These are phyloP conservation scores for Verticillium nonalfalfae DNA, from an alignment of 2,329 filamentous ascomycete genomes.

Conservation along the genomic window DNA sequence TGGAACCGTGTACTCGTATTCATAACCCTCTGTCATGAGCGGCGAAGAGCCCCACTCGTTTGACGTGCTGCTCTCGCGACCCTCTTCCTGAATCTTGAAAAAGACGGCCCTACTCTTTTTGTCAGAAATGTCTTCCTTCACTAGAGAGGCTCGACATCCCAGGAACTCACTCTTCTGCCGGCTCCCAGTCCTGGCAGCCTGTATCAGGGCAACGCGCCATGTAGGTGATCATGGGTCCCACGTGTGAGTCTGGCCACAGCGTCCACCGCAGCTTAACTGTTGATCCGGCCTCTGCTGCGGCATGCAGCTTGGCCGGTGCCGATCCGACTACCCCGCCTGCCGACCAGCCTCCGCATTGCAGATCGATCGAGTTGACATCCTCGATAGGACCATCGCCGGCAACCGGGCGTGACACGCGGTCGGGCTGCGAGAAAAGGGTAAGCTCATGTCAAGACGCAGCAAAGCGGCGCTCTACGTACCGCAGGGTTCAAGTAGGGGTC, in stretches of 20 bases:
- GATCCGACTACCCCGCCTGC: slow-evolving; percentile 41
- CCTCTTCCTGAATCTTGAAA: slow-evolving; percentile 48
- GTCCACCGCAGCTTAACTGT: slow-evolving; percentile 50
- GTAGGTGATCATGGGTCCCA: slow-evolving; percentile 51
- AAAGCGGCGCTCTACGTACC: neutral
- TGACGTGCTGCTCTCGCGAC: slow-evolving; percentile 38
- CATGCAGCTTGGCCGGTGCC: slow-evolving; percentile 46
- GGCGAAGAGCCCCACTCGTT: slow-evolving; percentile 37
- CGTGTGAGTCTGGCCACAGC: slow-evolving; percentile 40
- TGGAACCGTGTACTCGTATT: slow-evolving; percentile 47
- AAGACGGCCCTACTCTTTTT: slow-evolving; percentile 33
- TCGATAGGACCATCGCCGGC: slow-evolving; percentile 53
- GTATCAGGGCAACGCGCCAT: slow-evolving; percentile 51
- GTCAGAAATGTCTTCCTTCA: slow-evolving; percentile 4
- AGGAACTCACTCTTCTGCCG: slow-evolving; percentile 24
- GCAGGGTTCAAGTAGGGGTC: slow-evolving; percentile 9
- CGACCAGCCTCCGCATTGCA: slow-evolving; percentile 50
- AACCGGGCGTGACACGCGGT: slow-evolving; percentile 44
- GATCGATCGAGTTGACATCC: slow-evolving; percentile 43
- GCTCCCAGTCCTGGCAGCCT: slow-evolving; percentile 42
- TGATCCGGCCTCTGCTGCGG: slow-evolving; percentile 44
- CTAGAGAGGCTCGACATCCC: neutral
- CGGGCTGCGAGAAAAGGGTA: slow-evolving; percentile 1
- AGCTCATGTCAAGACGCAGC: neutral
- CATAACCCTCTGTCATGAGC: slow-evolving; percentile 35